A percentile compares a stretch with the other conserved stretches of the same genome.
Evolutionary conservation across 2,329 filamentous ascomycete genomes (phyloP).

Genomic region (Cladosporium sp.): DNA sequence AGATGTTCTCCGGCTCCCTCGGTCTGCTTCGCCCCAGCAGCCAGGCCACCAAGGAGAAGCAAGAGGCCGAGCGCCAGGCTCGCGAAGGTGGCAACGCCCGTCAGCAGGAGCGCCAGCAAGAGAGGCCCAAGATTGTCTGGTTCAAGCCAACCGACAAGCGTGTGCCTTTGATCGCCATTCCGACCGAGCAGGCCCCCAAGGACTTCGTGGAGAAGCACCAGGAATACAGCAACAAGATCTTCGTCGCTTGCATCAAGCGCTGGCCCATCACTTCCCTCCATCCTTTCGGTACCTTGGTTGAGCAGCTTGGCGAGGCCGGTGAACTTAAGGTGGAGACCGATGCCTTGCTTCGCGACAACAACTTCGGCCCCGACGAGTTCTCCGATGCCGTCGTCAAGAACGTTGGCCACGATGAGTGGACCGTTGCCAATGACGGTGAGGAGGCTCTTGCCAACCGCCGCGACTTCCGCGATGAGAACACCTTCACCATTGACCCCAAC

Average conservation of each 20-base stretch:
- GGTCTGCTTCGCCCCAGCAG: slow-evolving; percentile 91
- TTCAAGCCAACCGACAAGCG: slow-evolving; percentile 99
- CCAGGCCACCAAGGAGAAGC: slow-evolving; percentile 98
- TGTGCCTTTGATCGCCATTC: slow-evolving; percentile 94
- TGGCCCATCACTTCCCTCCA: slow-evolving; percentile 99
- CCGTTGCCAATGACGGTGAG: slow-evolving; percentile 75
- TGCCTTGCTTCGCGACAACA: slow-evolving; percentile 94
- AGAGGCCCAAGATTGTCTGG: slow-evolving; percentile 99
- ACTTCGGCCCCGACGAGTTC: slow-evolving; percentile 96
- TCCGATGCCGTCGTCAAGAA: slow-evolving; percentile 93
- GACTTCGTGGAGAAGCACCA: slow-evolving; percentile 99
- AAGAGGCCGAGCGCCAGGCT: slow-evolving; percentile 90
- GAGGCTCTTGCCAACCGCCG: slow-evolving; percentile 65
- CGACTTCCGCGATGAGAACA: slow-evolving; percentile 82
- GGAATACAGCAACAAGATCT: slow-evolving; percentile 95
- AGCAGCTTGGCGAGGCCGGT: slow-evolving; percentile 95
- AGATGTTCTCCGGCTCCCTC: slow-evolving; percentile 96
- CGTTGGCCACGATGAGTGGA: slow-evolving; percentile 88
- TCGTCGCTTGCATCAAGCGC: slow-evolving; percentile 97
- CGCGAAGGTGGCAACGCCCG: slow-evolving; percentile 70
- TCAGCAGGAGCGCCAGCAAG: slow-evolving; percentile 77
- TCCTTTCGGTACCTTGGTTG: slow-evolving; percentile 93
- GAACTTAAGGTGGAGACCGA: slow-evolving; percentile 97
- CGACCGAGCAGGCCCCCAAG: slow-evolving; percentile 91
- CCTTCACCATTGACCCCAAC: slow-evolving; percentile 88